phyloP scores from a whole-genome alignment of 176 grass and related monocot species.

The Otatea glauca region DNA sequence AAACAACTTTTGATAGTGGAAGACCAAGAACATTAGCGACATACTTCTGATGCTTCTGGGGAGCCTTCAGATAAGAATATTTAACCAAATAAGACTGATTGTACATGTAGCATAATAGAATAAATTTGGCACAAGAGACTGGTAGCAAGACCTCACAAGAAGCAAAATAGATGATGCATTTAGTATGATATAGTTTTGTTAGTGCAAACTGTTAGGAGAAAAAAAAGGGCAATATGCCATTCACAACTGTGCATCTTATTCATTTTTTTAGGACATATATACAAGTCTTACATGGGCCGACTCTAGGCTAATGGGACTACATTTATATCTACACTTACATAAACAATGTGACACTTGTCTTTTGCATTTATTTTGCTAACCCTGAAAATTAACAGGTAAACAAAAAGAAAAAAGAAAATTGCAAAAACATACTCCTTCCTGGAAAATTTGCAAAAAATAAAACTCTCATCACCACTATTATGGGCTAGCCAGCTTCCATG shows the following conservation, averaged over 20 bases:
- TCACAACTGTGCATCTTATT: no score
- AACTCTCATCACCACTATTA: background rate
- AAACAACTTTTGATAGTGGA: conserved; percentile 89
- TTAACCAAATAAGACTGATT: background rate
- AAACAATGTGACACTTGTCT: background rate
- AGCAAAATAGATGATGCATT: background rate
- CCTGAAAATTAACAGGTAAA: background rate
- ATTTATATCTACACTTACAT: background rate
- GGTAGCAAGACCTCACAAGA: conserved; percentile 3
- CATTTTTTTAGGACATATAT: no score
- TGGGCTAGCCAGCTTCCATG: background rate
- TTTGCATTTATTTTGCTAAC: background rate
- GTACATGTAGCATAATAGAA: conserved; percentile 16
- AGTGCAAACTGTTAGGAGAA: background rate
- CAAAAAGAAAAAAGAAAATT: background rate
- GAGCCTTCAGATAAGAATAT: conserved; percentile 59
- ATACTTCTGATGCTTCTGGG: conserved; percentile 74
- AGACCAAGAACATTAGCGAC: conserved; percentile 75
- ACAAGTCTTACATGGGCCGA: no score
- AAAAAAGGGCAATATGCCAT: no score
- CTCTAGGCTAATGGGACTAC: no score
- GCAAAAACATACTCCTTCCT: background rate
- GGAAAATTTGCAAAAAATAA: background rate
- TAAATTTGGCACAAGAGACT: background rate
- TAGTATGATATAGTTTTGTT: conserved; percentile 14